Evolutionary conservation across 2,329 filamentous ascomycete species (phyloP), one percentile per base, ranked within the genome.

Genomic region (Sporothrix euskadiensis): DNA sequence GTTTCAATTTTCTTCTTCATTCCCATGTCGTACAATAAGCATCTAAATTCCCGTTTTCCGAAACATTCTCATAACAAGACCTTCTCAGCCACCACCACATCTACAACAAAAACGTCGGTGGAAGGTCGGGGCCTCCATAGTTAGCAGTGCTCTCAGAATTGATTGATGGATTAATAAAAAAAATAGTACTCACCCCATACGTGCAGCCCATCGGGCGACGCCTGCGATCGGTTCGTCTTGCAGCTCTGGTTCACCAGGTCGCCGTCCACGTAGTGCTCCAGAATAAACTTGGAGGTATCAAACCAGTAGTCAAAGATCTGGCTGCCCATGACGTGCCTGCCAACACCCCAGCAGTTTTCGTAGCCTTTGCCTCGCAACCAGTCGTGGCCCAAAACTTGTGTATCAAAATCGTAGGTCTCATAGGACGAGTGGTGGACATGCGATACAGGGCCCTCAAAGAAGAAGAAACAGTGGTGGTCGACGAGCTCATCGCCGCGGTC

Each of bases 291-390:
- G 3, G 83, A 85, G 0, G 87, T 86, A 80, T 92, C 90, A 78
- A 88, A 90, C 89, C 89, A 92, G 79, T 92, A 92, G 78, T 92
- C 90, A 77, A 93, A 93, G 69, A 93, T 88, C 81, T 92, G 91
- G 75, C 86, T 89, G 4, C 91, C 91, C 77, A 92, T 83, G 32
- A 92, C 86, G 82, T 93, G 91, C 71, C 91, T 81, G 0, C 91
- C 91, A 0, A 93, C 87, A 1, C 91, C 91, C 91, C 91, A 93
- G 75, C 89, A 89, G 77, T 85, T 87, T 77, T 85, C 85, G 78
- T 91, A 91, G 1, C 87, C 88, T 79, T 89, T 88, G 75, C 87
- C 82, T 1, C 84, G 83, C 75, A 93, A 81, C 88, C 89, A 92
- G 77, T 91, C 86, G 80, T 93, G 91, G 0, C 91, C 91, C 3